phyloP scores from a whole-genome alignment of 75 land plant species.

The Cryptomeria japonica region DNA sequence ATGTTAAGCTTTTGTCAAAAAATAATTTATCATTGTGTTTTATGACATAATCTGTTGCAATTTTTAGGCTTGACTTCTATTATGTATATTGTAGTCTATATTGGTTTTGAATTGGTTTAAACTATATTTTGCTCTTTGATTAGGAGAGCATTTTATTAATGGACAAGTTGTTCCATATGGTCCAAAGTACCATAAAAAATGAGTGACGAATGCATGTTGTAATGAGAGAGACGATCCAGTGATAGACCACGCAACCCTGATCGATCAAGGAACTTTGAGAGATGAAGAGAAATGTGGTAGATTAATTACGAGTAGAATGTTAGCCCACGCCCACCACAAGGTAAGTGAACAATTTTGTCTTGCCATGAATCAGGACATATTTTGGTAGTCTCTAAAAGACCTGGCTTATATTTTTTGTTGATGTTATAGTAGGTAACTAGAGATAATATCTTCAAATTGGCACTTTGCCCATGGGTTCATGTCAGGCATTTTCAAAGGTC shows the following conservation, averaged over 20 bases:
- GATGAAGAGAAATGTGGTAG: conserved; percentile 38
- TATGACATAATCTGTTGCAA: background rate
- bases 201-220: conserved; percentile 35
- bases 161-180: conserved; percentile 32
- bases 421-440: background rate
- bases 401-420: background rate
- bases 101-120: background rate
- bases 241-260: conserved; percentile 40
- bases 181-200: conserved; percentile 37
- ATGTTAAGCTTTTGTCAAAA: background rate
- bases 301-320: background rate
- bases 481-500: background rate
- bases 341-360: background rate
- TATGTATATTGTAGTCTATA: background rate
- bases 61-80: background rate
- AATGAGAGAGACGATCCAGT: conserved; percentile 31
- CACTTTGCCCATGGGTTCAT: background rate
- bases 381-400: background rate
- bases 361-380: background rate
- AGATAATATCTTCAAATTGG: background rate
- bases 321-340: background rate
- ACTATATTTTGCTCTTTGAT: background rate
- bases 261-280: conserved; percentile 40
- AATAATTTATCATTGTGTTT: background rate
- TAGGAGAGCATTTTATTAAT: conserved; percentile 33